Base-by-base conservation (phyloP, 495 filamentous ascomycete genomes). In the Bacidia gigantensis region DNA sequence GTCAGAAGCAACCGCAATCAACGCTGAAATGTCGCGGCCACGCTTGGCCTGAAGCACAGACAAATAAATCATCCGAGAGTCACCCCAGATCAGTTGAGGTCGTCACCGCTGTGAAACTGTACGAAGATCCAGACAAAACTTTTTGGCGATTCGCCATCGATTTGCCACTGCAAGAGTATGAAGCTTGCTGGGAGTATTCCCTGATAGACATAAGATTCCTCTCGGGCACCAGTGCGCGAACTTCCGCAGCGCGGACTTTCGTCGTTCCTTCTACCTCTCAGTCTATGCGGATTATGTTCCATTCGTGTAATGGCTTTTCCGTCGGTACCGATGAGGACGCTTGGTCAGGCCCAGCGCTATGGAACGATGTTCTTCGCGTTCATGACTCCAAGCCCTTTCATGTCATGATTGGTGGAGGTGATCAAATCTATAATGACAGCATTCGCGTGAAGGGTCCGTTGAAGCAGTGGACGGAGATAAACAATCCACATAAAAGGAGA, bases 241-340 rank as follows among this genome's bases (percentile, higher is more conserved):
- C 69, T 29, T 56, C 65, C 3, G 62, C 67, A 18, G 26, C 25
- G 20, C 71, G 69, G 67, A 59, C 64, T 52, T 94, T 95, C 65
- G 83, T 75, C 47, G 76, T 94, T 14, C 90, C 90, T 1, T 84
- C 87, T 2, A 69, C 71, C 46, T 68, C 78, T 24, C 81, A 95
- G 65, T 89, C 84, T 21, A 95, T 97, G 89, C 80, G 89, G 56
- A 84, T 95, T 54, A 87, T 95, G 74, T 95, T 97, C 68, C 83
- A 94, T 68, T 94, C 87, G 24, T 95, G 89, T 69, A 97, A 95
- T 69, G 90, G 90, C 46, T 95, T 97, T 67, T 90, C 85, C 40
- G 86, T 95, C 23, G 89, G 88, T 44, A 95, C 87, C 5, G 84
- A 95, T 63, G 82, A 89, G 67, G 76, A 87, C 1, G 83, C 80